Base-by-base conservation (phyloP, 305 asterid genomes). In the Petunia hybrid region DNA sequence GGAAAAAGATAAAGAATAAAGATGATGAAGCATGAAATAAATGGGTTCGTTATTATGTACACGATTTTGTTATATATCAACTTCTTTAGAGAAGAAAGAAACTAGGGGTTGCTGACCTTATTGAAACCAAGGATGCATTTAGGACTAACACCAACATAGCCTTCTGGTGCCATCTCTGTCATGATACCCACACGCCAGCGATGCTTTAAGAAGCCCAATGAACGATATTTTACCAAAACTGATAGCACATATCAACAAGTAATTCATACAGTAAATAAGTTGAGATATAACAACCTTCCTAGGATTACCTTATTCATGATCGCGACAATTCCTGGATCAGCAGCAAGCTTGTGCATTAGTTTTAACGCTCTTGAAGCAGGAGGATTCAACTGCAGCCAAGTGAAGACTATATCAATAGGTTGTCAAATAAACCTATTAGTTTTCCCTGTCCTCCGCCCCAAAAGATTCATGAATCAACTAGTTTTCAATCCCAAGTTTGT, bases 241-340 rank as follows among this genome's bases (percentile, higher is more conserved):
- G 68, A 57, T 55, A 79, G 42, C 46, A 77, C 16, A 63, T 39
- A 71, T 0, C 48, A 31, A 61, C 41, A 67, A 71, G 59, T 57
- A 59, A 78, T 60, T 63, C 31, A 82, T 42, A 51, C 66, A 22
- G 56, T 57, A 42, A 81, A 16, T 39, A 81, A n/a, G 31, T 36
- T 79, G 77, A 31, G 42, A 84, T 78, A 77, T 68, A 84, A 77
- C 3, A 35, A 43, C 45, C 81, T 66, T 31, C 57, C 43, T 65
- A 64, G 16, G 36, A 69, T 40, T 88, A 95, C 99, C 99, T 94
- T 91, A 86, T 93, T 92, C 98, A 95, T 95, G 76, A 95, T 90
- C 39, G 99, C 97, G 75, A 92, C 93, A 80, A 95, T 92, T 86
- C 99, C 99, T 36, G 92, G 98, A 87, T 95, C 99, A n/a, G 97